A percentile compares a stretch with the other conserved stretches of the same genome.
These are phyloP conservation scores for Lotmaria passim DNA, from an alignment of 208 protist genomes.

Conservation along the genomic window DNA sequence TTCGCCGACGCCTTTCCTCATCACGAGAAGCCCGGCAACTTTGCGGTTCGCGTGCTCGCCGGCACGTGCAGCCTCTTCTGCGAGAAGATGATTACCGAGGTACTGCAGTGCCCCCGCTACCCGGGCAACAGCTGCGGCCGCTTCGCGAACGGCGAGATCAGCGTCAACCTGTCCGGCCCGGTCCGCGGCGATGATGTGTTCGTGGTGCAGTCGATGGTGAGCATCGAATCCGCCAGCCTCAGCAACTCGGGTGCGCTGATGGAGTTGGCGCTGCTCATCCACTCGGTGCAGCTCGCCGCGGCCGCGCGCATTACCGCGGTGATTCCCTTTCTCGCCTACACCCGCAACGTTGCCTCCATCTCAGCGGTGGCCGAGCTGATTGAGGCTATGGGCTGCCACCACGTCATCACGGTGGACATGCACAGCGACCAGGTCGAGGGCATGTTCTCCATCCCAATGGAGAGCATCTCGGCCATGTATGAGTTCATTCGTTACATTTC, in stretches of 20 bases:
- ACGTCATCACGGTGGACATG: conserved; percentile 94
- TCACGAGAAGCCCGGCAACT: conserved; percentile 64
- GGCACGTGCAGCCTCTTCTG: conserved; percentile 61
- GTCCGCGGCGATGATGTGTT: conserved; percentile 96
- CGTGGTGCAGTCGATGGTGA: conserved; percentile 91
- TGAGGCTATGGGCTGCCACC: conserved; percentile 86
- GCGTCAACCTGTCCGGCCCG: conserved; percentile 78
- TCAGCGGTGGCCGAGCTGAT: conserved; percentile 92
- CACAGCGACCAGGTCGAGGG: conserved; percentile 93
- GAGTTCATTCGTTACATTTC: conserved; percentile 88
- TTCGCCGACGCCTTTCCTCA: conserved; percentile 66
- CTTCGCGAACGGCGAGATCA: conserved; percentile 89
- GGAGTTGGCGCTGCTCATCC: conserved; percentile 92
- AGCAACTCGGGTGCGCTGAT: conserved; percentile 90
- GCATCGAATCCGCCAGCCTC: conserved; percentile 80
- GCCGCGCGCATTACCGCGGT: conserved; percentile 91
- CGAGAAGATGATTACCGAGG: conserved; percentile 84
- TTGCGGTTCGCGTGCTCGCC: conserved; percentile 75
- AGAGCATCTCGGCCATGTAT: conserved; percentile 84
- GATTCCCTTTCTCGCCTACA: conserved; percentile 94
- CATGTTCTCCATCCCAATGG: conserved; percentile 94
- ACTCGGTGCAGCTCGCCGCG: conserved; percentile 79
- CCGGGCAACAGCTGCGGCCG: conserved; percentile 57
- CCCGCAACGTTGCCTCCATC: conserved; percentile 93
- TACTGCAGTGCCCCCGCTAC: conserved; percentile 66